These are phyloP conservation scores for Chenopodium suecicum DNA, from an alignment of 148 eudicot genomes.

Conservation along the genomic window DNA sequence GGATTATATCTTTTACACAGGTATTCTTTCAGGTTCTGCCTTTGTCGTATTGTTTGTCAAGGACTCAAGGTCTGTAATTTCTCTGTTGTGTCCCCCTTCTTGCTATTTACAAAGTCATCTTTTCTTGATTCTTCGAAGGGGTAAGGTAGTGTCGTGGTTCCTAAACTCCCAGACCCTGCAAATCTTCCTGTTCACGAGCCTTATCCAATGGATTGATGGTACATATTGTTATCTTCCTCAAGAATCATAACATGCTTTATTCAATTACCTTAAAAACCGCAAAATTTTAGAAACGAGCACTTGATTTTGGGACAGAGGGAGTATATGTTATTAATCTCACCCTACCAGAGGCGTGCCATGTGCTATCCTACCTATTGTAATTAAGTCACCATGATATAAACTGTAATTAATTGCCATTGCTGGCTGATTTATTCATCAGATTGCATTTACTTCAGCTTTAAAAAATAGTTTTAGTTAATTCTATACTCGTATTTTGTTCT, in stretches of 20 bases:
- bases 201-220: not conserved
- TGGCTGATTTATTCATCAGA: not conserved
- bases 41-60: constrained; percentile 7
- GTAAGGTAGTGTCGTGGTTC: not conserved
- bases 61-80: not conserved
- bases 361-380: not conserved
- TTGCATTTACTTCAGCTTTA: not conserved
- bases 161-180: not conserved
- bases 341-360: not conserved
- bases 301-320: no score
- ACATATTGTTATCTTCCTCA: not conserved
- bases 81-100: not conserved
- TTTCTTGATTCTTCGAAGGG: not conserved
- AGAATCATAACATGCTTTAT: not conserved
- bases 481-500: not conserved
- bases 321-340: not conserved
- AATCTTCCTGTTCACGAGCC: not conserved
- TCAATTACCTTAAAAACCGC: no score
- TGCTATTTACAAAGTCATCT: not conserved
- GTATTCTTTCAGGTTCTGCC: constrained; percentile 32
- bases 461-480: not conserved
- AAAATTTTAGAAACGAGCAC: no score
- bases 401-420: not conserved
- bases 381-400: not conserved
- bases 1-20: constrained; percentile 91